Evolutionary conservation across 2,329 filamentous ascomycete genomes (phyloP).

Genomic region (Fusarium tjaetaba): DNA sequence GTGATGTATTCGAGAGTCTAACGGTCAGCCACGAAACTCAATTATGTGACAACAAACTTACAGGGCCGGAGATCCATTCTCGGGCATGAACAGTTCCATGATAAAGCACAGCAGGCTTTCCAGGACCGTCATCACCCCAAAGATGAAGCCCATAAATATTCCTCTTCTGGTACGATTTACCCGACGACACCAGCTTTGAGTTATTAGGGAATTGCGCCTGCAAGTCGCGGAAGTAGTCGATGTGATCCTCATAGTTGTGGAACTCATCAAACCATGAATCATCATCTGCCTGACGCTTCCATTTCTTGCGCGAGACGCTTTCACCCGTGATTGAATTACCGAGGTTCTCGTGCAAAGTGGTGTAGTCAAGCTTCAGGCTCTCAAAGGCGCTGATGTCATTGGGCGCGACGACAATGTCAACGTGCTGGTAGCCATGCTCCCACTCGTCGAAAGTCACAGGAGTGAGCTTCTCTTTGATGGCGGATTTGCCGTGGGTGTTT

Average conservation of each 20-base stretch:
- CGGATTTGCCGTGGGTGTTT: slow-evolving; percentile 54
- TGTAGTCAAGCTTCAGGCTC: slow-evolving; percentile 44
- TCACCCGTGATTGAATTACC: slow-evolving; percentile 46
- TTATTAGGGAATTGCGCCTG: slow-evolving; percentile 55
- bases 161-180: slow-evolving; percentile 56
- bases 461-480: slow-evolving; percentile 48
- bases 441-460: slow-evolving; percentile 38
- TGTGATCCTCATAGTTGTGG: slow-evolving; percentile 61
- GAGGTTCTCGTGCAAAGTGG: slow-evolving; percentile 45
- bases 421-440: slow-evolving; percentile 31
- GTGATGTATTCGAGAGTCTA: slow-evolving; percentile 59
- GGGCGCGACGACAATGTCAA: slow-evolving; percentile 49
- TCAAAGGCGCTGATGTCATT: slow-evolving; percentile 44
- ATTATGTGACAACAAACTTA: slow-evolving; percentile 49
- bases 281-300: slow-evolving; percentile 43
- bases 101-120: slow-evolving; percentile 60
- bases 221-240: slow-evolving; percentile 56
- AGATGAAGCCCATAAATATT: slow-evolving; percentile 68
- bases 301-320: slow-evolving; percentile 26
- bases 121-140: slow-evolving; percentile 55
- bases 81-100: slow-evolving; percentile 64
- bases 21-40: background rate
- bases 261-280: slow-evolving; percentile 60
- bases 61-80: slow-evolving; percentile 64
- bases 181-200: slow-evolving; percentile 57